Evolutionary conservation across 1,284 basidiomycete species (phyloP), one percentile per base, ranked within the genome.

Genomic region (Apiotrichum domesticum): DNA sequence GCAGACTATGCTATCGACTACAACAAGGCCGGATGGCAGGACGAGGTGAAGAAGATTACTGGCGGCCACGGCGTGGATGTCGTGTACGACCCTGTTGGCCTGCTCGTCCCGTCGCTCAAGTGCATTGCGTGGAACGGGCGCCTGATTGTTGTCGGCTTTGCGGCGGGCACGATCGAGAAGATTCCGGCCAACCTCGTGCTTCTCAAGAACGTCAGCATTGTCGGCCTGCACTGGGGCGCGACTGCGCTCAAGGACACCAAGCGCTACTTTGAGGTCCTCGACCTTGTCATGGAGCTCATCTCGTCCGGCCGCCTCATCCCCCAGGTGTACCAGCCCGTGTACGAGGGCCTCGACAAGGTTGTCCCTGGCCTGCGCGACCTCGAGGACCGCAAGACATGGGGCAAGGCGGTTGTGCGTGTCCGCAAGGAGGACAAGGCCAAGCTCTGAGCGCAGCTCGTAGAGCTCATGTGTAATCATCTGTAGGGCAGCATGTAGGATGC

Each of bases 71-170:
- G 93, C 8, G 93, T 86, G 2, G 79, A 96, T 69, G 85, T 96
- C 37, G 84, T 95, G 21, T 95, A 86, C 65, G 93, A 96, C 70
- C 91, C 92, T 3, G 90, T 96, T 39, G 91, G 75, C 14, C 57
- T 68, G 62, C 62, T 71, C 49, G 64, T 71, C 21, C 61, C 64
- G 4, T 64, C 68, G 35, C 72, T 96, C 58, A 95, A 95, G 74
- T 94, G 90, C 72, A 90, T 95, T 57, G 89, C 88, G 1, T 97
- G 92, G 87, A 95, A 95, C 74, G 91, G 92, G 2, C 83, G 95
- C 11, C 85, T 90, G 3, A 70, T 98, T 21, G 88, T 98, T 33
- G 87, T 98, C 53, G 95, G 95, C 14, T 94, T 96, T 75, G 91
- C 89, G 6, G 87, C 84, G 9, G 90, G 93, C 9, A 75, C 79